Base-by-base conservation (phyloP, 352 stramenopile species). In the Globisporangium abappressorium region DNA sequence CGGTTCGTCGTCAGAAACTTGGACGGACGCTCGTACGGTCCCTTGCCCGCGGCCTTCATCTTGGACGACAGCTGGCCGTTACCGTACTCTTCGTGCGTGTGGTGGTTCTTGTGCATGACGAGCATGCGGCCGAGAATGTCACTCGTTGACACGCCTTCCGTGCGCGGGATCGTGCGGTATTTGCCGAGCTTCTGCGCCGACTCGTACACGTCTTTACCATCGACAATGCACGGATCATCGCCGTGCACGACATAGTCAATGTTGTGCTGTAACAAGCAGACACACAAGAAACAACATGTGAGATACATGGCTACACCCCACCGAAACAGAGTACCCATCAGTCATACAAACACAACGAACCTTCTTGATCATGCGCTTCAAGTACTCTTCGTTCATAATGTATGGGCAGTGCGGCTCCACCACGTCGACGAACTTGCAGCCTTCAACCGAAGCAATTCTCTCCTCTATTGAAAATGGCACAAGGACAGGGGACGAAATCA, bases 171-270 rank as follows among this genome's bases (percentile, higher is more conserved):
- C 46, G 87, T 98, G 64, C 93, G 82, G 83, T 98, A 99, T 77
- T 98, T 98, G 71, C 97, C 97, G 62, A 97, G 84, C 71, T 92
- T 91, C 78, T 99, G 98, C 15, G 97, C 97, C 60, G 92, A 90
- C 70, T 97, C 97, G 76, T 99, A 99, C 47, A 99, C 98, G 79
- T 99, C 97, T 78, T 98, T 98, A 49, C 96, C 97, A 81, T 99
- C 95, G 3, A 99, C 97, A 66, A 99, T 98, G 83, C 98, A 99
- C 47, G 97, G 97, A 76, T 99, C 98, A 77, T 99, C 97, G 66
- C 98, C 98, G 79, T 99, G 98, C 46, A 99, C 95, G 3, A 99
- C 95, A 76, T 98, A 99, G 81, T 99, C 98, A 60, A 99, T 98
- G 36, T 95, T 88, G 77, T 99, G 88, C 78, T 82, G 64, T 22